phyloP scores from a whole-genome alignment of 2,329 filamentous ascomycete species.

The Aspergillus costaricaensis region DNA sequence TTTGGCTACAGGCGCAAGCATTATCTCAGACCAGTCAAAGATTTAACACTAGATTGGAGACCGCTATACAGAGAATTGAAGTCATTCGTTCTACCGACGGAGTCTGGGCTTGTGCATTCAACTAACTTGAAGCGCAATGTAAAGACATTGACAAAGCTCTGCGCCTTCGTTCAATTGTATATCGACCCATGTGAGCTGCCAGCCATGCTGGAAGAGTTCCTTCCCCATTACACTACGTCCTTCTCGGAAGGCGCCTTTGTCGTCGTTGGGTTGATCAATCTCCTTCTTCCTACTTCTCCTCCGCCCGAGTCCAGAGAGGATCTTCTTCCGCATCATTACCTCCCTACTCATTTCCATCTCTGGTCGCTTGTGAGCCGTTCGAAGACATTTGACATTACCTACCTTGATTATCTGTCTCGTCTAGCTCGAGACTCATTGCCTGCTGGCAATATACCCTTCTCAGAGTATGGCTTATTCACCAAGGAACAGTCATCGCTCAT shows the following conservation, averaged over 20 bases:
- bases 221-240: constrained; percentile 89
- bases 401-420: constrained; percentile 86
- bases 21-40: constrained; percentile 86
- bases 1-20: constrained; percentile 73
- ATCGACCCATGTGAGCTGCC: constrained; percentile 87
- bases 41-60: constrained; percentile 89
- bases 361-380: constrained; percentile 94
- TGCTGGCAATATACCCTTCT: constrained; percentile 74
- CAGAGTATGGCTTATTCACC: constrained; percentile 86
- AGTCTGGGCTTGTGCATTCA: constrained; percentile 67
- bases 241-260: constrained; percentile 91
- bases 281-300: constrained; percentile 82
- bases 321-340: constrained; percentile 82
- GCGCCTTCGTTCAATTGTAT: constrained; percentile 85
- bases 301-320: constrained; percentile 67
- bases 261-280: constrained; percentile 82
- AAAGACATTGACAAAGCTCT: constrained; percentile 80
- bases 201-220: constrained; percentile 75
- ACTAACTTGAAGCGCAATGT: constrained; percentile 66
- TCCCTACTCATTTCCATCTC: constrained; percentile 93
- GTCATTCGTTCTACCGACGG: constrained; percentile 80
- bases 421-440: constrained; percentile 80
- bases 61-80: constrained; percentile 93
- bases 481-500: constrained; percentile 88
- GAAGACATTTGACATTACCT: constrained; percentile 79